Evolutionary conservation across 768 basidiomycete genomes (phyloP).

Genomic region (Amanita pallidorosea): DNA sequence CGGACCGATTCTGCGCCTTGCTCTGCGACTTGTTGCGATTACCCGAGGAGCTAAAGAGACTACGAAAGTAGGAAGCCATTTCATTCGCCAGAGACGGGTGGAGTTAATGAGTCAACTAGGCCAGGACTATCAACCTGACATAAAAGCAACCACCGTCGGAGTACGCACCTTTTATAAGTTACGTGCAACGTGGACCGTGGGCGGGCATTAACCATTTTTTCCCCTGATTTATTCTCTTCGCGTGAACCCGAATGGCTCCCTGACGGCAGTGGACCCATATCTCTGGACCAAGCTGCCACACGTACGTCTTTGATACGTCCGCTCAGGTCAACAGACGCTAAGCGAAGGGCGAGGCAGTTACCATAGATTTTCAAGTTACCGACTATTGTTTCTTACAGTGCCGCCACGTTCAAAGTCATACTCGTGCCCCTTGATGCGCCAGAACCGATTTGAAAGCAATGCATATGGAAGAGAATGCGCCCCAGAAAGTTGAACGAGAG

Average conservation of each 20-base stretch:
- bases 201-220: not conserved
- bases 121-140: not conserved
- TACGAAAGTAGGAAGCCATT: slow-evolving; percentile 9
- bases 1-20: slow-evolving; percentile 30
- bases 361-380: not conserved
- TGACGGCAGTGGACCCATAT: not conserved
- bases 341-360: not conserved
- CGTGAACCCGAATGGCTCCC: not conserved
- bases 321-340: not conserved
- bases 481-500: not conserved
- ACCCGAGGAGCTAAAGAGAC: slow-evolving; percentile 3
- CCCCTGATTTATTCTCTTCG: not conserved
- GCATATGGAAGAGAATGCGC: not conserved
- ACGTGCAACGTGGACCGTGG: slow-evolving; percentile 1
- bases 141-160: not conserved
- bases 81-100: not conserved
- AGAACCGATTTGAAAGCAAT: not conserved
- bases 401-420: not conserved
- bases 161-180: not conserved
- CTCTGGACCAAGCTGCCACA: not conserved
- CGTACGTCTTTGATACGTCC: slow-evolving; percentile 2
- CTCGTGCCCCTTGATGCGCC: not conserved
- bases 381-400: not conserved
- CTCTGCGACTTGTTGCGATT: slow-evolving; percentile 10
- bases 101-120: not conserved